Evolutionary conservation across 2,329 filamentous ascomycete genomes (phyloP), one percentile per base, ranked within the genome.

Genomic region (Pleomassaria siparia): DNA sequence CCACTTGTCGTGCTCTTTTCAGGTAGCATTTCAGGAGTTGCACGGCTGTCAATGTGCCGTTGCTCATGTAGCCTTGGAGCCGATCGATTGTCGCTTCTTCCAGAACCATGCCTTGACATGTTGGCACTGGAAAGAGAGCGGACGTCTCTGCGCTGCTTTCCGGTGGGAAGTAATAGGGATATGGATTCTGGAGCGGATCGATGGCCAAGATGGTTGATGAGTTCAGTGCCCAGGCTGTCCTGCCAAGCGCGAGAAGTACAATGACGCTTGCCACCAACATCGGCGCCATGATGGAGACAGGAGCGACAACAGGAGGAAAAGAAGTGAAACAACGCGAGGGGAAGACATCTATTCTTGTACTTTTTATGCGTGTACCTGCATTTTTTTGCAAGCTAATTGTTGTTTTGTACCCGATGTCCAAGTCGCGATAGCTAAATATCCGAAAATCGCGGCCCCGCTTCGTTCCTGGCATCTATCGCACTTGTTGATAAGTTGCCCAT

Each of bases 81-180:
- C 86, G 71, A 53, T 87, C 84, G 51, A 89, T 86, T 6, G 81
- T 85, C 13, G 84, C 84, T 64, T 89, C 86, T 66, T 88, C 84
- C 13, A 89, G 73, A 40, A 74, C 71, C 55, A 87, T 77, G 9
- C 77, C 79, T 46, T 79, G 69, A 64, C 87, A 90, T 11, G 64
- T 64, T 1, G 74, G 76, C 84, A 88, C 86, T 2, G 83, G 80
- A 58, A 89, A 88, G 25, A 78, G 53, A 2, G 53, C 53, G 4
- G 58, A n/a, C 1, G 59, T 65, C 11, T 60, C 54, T 9, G 53
- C 59, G 36, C 53, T 57, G 48, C 63, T 40, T 37, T 59, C 46
- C 15, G 59, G 46, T 8, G 72, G 70, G 35, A 70, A 73, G n/a
- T 63, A 56, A 48, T 69, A 72, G 2, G 67, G 66, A 47, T 57